phyloP scores from a whole-genome alignment of 2,329 filamentous ascomycete species.

The Neofusicoccum umdonicola region DNA sequence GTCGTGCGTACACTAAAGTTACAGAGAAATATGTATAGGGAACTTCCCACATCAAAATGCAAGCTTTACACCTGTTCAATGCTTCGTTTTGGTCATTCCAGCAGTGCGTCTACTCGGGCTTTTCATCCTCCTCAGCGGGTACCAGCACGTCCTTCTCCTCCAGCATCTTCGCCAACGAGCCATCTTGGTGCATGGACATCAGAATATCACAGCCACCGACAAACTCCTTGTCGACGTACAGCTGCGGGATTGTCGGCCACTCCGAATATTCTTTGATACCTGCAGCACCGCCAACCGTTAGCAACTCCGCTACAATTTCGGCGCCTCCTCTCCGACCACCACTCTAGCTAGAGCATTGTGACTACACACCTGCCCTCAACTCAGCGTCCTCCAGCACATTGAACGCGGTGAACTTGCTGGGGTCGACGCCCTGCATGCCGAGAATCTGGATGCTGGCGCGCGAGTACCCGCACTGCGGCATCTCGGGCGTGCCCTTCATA shows the following conservation, averaged over 20 bases:
- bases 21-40: constrained; percentile 10
- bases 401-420: constrained; percentile 94
- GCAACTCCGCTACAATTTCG: neutral
- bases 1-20: neutral
- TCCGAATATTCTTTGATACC: constrained; percentile 99
- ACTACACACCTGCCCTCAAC: constrained; percentile 66
- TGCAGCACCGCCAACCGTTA: constrained; percentile 34
- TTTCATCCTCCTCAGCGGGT: constrained; percentile 49
- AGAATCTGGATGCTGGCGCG: constrained; percentile 92
- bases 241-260: constrained; percentile 97
- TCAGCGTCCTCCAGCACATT: constrained; percentile 93
- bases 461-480: constrained; percentile 94
- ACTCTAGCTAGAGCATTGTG: neutral
- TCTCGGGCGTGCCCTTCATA: constrained; percentile 98
- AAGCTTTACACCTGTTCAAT: neutral
- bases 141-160: constrained; percentile 89
- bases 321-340: neutral
- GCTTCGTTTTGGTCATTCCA: constrained; percentile 19
- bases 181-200: constrained; percentile 95
- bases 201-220: constrained; percentile 97
- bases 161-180: constrained; percentile 84
- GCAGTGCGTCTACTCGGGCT: constrained; percentile 10
- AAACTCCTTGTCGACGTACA: constrained; percentile 95
- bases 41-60: neutral
- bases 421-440: constrained; percentile 91